Evolutionary conservation across 805 yeast species (phyloP), one percentile per base, ranked within the genome.

Genomic region (Candida vartiovaarae): DNA sequence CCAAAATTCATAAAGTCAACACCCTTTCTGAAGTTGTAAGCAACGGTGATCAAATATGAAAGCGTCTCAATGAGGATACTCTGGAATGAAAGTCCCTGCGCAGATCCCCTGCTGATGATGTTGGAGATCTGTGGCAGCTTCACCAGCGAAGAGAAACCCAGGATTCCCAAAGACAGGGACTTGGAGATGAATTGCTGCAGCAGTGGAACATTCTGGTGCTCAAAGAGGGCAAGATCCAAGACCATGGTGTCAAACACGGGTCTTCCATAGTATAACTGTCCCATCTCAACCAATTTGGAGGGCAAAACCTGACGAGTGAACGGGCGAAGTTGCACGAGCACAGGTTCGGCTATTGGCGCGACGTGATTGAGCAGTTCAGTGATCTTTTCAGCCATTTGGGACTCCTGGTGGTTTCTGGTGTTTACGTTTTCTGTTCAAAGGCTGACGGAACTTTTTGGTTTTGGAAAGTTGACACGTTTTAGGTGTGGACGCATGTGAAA

Each of bases 71-170:
- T 53, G 7, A 61, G 36, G 36, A 54, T 59, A 36, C 63, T 53
- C 11, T 52, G 30, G 33, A 64, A 49, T 4, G 71, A 67, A 11
- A 70, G 47, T 5, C 72, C 73, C 4, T 41, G 52, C 8, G 65
- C 66, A 3, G 68, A 63, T 8, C 50, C 43, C 8, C 63, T 51
- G 15, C 49, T 41, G 25, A 69, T 34, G 32, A 70, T 56, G 36
- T 60, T 53, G 8, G 59, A n/a, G 38, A 70, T 63, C 51, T 70
- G 74, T 6, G 75, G 74, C 1, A 70, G 48, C 46, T 69, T 69
- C 34, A 67, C 63, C 23, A 67, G 51, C 3, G 70, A 59, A 3
- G 71, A 61, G 38, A 63, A 54, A 2, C 57, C 50, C 34, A 69
- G 60, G 30, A 70, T 65, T 5, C 65, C 71, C 32, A 65, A 41